Base-by-base conservation (phyloP, 495 filamentous ascomycete species). In the Penicillium manginii region DNA sequence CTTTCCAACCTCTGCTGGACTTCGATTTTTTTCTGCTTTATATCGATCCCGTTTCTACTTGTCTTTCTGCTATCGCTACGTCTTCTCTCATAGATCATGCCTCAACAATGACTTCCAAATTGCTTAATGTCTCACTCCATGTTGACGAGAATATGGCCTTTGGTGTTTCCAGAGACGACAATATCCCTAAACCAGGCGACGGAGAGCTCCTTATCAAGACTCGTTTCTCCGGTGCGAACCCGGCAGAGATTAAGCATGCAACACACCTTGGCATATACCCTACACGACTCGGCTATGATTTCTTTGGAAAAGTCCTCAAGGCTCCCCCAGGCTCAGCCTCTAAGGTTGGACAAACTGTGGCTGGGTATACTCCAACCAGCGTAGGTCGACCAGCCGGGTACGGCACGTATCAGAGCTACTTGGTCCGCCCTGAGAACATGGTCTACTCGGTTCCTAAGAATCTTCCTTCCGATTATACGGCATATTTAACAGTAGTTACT, bases 211-310 rank as follows among this genome's bases (percentile, higher is more conserved):
- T 40, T n/a, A 12, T 40, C 6, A 5, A 40, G 37, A 40, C 7
- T 15, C 3, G 7, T 8, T 40, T 40, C 21, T 55, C 53, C 15
- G 53, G 23, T 42, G 32, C 48, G n/a, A 55, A 55, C 31, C 53
- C 53, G 15, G 53, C 53, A 22, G 53, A 55, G 26, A 11, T 55
- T 3, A 47, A 47, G 17, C 53, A 55, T 21, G 2, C 40, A 15
- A 31, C 19, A 1, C 4, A 40, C 14, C 15, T 55, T 4, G 53
- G 53, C 2, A 33, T 55, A 10, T 10, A 3, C 17, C 12, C 22
- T 18, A 46, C 22, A 21, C 40, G 47, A 9, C 15, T 42, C 7
- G 53, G 53, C 0, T 55, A 55, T 26, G 53, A 55, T 8, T 55
- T 40, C 10, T 21, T 18, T 17, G 53, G 39, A 15, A n/a, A 26